These are phyloP conservation scores for Aurifilum marmelostoma DNA, from an alignment of 2,329 filamentous ascomycete genomes.

Conservation along the genomic window DNA sequence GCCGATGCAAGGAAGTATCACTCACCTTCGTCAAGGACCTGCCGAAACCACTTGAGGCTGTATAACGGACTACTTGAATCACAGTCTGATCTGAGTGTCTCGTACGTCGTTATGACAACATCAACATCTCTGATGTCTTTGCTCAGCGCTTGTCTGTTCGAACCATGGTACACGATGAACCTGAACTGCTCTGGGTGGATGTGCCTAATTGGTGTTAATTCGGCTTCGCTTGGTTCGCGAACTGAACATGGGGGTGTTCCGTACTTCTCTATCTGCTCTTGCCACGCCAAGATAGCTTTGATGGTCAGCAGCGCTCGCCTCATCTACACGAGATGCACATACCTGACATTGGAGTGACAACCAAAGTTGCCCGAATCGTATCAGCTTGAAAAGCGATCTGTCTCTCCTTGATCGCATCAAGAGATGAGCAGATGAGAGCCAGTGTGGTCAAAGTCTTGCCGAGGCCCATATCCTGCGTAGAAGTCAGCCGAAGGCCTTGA, in stretches of 20 bases:
- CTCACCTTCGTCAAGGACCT: background rate
- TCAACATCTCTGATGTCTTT: background rate
- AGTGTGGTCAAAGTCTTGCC: conserved; percentile 14
- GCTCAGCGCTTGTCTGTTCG: background rate
- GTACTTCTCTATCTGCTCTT: background rate
- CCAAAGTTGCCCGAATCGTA: background rate
- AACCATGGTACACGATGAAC: background rate
- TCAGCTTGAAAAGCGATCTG: background rate
- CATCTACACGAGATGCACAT: background rate
- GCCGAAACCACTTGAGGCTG: background rate
- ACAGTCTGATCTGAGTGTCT: background rate
- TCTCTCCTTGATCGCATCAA: background rate
- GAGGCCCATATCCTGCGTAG: conserved; percentile 12
- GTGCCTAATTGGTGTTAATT: background rate
- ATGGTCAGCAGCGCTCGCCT: background rate
- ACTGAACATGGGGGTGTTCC: background rate
- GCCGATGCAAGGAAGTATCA: background rate
- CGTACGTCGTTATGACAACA: background rate
- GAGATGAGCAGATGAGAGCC: conserved; percentile 9
- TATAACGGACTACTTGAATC: background rate
- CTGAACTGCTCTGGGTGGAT: background rate
- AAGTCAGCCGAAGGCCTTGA: background rate
- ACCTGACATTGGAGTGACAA: background rate
- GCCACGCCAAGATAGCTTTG: background rate
- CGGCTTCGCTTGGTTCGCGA: background rate